Conservation (phyloP, 257 asterid genomes). For the Coffea eugenioides region DNA sequence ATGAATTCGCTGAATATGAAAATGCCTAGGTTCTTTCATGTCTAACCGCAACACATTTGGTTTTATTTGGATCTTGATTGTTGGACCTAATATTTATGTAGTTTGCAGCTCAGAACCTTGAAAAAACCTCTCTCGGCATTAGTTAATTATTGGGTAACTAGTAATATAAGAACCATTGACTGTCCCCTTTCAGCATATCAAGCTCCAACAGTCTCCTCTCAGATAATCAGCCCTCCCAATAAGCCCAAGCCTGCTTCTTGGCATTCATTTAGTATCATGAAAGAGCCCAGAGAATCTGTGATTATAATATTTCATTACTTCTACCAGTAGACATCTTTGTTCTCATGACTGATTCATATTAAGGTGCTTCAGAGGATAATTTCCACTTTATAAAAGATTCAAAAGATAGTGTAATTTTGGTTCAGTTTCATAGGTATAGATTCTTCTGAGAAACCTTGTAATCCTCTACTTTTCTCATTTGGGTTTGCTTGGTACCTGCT, state of each 20-base stretch:
- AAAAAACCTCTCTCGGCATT: too few relatives aligned
- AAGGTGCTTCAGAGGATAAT: background rate
- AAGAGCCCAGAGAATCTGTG: too few relatives aligned
- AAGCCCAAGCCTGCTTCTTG: background rate
- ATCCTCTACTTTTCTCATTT: background rate
- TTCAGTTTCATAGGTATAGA: background rate
- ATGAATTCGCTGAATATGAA: too few relatives aligned
- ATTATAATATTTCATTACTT: background rate
- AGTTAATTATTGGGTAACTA: too few relatives aligned
- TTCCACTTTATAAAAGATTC: too few relatives aligned
- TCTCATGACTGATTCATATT: background rate
- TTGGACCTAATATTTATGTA: too few relatives aligned
- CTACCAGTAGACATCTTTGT: background rate
- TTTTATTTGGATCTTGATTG: background rate
- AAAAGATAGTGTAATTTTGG: background rate
- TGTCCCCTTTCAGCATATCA: background rate
- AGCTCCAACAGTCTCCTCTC: background rate
- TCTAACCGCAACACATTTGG: background rate
- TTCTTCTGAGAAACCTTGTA: too few relatives aligned
- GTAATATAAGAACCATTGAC: too few relatives aligned
- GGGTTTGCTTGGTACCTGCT: background rate
- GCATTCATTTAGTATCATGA: too few relatives aligned
- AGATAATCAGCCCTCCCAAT: background rate
- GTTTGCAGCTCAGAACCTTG: too few relatives aligned
- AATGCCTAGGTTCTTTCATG: background rate